Evolutionary conservation across 106 monocot species (phyloP), one percentile per base, ranked within the genome.

Genomic region (Agapanthus africanus): DNA sequence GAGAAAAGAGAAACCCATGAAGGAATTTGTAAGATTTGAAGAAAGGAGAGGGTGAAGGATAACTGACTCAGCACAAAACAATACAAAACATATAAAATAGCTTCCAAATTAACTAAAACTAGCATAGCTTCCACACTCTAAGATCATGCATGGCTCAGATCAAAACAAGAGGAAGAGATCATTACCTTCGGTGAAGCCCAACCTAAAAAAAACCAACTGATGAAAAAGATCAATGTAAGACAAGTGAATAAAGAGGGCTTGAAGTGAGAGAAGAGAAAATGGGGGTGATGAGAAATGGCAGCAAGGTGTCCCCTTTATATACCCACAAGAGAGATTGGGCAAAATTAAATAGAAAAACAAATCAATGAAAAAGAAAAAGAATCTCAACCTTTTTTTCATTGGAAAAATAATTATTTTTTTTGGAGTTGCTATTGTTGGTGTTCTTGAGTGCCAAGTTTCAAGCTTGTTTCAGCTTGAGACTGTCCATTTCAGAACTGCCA

Each of bases 251-350:
- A 15, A 0, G 37, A 63, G 19, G 33, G 38, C 28, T n/a, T 4
- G n/a, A 19, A 40, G 21, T 32, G 34, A 68, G 40, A n/a, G 50
- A 47, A 44, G 26, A 47, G 49, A 50, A 18, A 34, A 0, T n/a
- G 49, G n/a, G 68, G 19, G 42, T 19, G 11, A 66, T 68, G 68
- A 49, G 49, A 68, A n/a, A 68, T 68, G 68, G 33, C n/a, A 68
- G 18, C n/a, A 3, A 34, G 49, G 32, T n/a, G n/a, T n/a, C n/a
- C n/a, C n/a, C n/a, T n/a, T n/a, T n/a, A n/a, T n/a, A n/a, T n/a
- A n/a, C n/a, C n/a, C n/a, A n/a, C n/a, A n/a, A n/a, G n/a, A n/a
- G n/a, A n/a, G n/a, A n/a, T n/a, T n/a, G n/a, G n/a, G n/a, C n/a
- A n/a, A n/a, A n/a, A n/a, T n/a, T n/a, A n/a, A n/a, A n/a, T n/a